Conservation (phyloP, 2,329 filamentous ascomycete genomes). For the Neocatenulostroma microsporum region DNA sequence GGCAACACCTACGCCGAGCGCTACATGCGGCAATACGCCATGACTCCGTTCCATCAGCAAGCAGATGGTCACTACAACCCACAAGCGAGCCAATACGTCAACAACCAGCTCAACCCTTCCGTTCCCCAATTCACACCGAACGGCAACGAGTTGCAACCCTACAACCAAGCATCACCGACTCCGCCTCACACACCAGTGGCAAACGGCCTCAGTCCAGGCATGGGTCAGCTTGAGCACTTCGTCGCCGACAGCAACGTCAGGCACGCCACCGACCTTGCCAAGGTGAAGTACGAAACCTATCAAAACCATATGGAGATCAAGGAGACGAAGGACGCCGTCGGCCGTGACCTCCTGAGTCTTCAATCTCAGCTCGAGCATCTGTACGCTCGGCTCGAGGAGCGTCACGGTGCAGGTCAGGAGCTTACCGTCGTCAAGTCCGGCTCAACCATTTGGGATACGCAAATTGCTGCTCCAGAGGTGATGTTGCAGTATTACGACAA, state of each 20-base stretch:
- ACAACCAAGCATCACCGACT: background rate
- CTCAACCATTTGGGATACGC: background rate
- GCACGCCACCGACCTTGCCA: slow-evolving; percentile 9
- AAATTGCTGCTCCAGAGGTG: slow-evolving; percentile 2
- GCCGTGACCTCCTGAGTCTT: slow-evolving; percentile 11
- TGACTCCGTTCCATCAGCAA: background rate
- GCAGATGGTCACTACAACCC: background rate
- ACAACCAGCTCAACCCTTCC: background rate
- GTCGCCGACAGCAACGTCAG: slow-evolving; percentile 1
- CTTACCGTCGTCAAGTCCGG: background rate
- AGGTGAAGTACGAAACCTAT: slow-evolving; percentile 6
- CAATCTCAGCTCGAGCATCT: slow-evolving; percentile 9
- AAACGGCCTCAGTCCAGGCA: background rate
- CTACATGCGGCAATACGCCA: too few relatives aligned
- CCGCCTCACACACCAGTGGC: background rate
- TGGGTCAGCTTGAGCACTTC: slow-evolving; percentile 1
- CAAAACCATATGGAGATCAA: slow-evolving; percentile 8
- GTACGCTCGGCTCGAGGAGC: slow-evolving; percentile 1
- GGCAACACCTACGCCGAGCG: background rate
- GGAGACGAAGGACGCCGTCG: slow-evolving; percentile 4
- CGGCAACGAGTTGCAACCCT: slow-evolving; percentile 1
- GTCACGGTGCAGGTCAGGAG: background rate
- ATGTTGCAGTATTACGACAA: slow-evolving; percentile 4
- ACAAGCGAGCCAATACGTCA: background rate
- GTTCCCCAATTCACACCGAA: background rate